These are phyloP conservation scores for Phytophthora constricta DNA, from an alignment of 352 stramenopile species.

Conservation along the genomic window DNA sequence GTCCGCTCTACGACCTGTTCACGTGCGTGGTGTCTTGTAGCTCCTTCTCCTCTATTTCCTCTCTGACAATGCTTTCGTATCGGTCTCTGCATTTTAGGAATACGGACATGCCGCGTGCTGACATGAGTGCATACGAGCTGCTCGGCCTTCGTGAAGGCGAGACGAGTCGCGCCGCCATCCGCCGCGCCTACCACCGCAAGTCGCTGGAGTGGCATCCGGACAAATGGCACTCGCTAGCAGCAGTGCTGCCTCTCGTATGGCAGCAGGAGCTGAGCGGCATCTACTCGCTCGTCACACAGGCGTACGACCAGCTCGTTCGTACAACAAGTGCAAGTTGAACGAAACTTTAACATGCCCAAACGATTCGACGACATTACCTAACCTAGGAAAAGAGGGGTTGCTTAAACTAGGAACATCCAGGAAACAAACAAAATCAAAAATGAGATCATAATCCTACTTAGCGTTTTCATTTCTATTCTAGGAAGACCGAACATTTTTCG, in stretches of 20 bases:
- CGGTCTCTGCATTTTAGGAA: conserved; percentile 26
- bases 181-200: conserved; percentile 60
- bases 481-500: too few species aligned
- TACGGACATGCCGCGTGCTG: conserved; percentile 39
- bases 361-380: not conserved
- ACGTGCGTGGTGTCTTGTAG: conserved; percentile 44
- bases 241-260: conserved; percentile 29
- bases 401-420: too few species aligned
- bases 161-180: conserved; percentile 53
- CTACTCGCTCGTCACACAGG: conserved; percentile 54
- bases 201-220: conserved; percentile 79
- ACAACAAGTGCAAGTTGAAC: conserved; percentile 4
- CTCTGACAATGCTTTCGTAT: not conserved
- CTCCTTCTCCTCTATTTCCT: not conserved
- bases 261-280: conserved; percentile 36
- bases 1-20: conserved; percentile 56
- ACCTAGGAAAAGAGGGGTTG: not conserved
- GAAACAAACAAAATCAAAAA: too few species aligned
- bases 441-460: too few species aligned
- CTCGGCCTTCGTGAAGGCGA: conserved; percentile 50
- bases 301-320: conserved; percentile 53
- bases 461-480: too few species aligned
- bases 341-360: conserved; percentile 31
- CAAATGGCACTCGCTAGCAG: conserved; percentile 52
- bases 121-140: conserved; percentile 58